Percentiles rank a stretch among this genome's conserved stretches.
Evolutionary conservation across 1,139 yeast genomes (phyloP).

Genomic region (Zygoascus hellenicus): DNA sequence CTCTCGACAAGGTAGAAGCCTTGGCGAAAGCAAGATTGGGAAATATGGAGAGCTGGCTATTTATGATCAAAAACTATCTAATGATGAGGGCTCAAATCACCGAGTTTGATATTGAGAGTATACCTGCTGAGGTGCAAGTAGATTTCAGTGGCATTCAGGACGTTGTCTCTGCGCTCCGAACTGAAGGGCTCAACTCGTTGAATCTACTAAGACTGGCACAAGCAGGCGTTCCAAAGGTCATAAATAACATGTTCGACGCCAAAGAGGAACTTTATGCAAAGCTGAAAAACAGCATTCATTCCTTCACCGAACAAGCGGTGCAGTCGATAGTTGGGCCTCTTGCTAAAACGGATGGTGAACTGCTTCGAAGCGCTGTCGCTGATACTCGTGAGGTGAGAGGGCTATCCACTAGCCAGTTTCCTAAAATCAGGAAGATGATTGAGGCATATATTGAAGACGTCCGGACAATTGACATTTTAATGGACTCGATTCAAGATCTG

Average conservation of each 20-base stretch:
- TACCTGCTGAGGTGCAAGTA: constrained; percentile 62
- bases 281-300: constrained; percentile 63
- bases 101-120: constrained; percentile 74
- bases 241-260: constrained; percentile 81
- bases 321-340: constrained; percentile 33
- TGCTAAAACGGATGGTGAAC: constrained; percentile 18
- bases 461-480: constrained; percentile 44
- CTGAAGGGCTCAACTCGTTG: constrained; percentile 27
- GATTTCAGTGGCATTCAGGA: constrained; percentile 69
- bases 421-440: constrained; percentile 50
- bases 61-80: constrained; percentile 65
- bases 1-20: constrained; percentile 49
- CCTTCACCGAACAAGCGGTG: constrained; percentile 46
- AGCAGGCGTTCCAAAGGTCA: constrained; percentile 76
- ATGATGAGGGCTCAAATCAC: constrained; percentile 65
- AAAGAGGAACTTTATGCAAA: constrained; percentile 69
- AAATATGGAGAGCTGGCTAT: constrained; percentile 55
- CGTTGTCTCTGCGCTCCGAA: constrained; percentile 44
- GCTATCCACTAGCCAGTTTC: constrained; percentile 46
- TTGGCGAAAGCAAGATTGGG: constrained; percentile 39
- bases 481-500: constrained; percentile 56
- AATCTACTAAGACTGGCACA: constrained; percentile 52
- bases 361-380: constrained; percentile 23
- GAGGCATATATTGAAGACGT: constrained; percentile 41
- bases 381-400: constrained; percentile 42